Base-by-base conservation (phyloP, 148 eudicot genomes). In the Bassia scoparia region DNA sequence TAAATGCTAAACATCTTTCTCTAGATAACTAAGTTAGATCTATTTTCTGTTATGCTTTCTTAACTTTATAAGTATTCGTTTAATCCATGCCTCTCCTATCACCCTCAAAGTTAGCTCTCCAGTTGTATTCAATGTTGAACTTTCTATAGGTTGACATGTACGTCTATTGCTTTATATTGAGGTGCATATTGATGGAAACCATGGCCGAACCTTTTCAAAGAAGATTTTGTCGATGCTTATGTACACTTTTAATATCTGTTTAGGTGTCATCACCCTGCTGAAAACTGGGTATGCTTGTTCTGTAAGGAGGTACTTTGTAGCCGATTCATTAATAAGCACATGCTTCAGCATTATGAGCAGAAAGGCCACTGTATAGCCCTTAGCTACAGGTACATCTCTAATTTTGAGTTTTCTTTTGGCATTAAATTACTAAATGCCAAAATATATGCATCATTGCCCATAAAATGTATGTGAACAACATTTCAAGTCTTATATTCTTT, bases 221-320 rank as follows among this genome's bases (percentile, higher is more conserved):
- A 21, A 44, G 17, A 24, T 76, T 46, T n/a, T 21, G 23, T n/a
- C 26, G 41, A 37, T 12, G 46, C 29, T 67, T 20, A 48, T 67
- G 0, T 58, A 27, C 52, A 7, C 15, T 68, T 55, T 27, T 4
- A 7, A 23, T 52, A 30, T 69, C 35, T 54, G 53, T 34, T 60
- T 52, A 90, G 98, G 90, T 90, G 98, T 67, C 80, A 93, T 24
- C 87, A 93, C 59, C 92, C 95, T 24, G 78, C 77, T 14, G 98
- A 93, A 84, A 93, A 93, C 67, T 93, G 98, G 98, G 33, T 89
- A 64, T 93, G 98, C 78, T 82, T 93, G 77, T 72, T 80, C 82
- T 93, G 98, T 72, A 91, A 91, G 80, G 95, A 88, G 26, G 98
- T 91, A 61, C 83, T 86, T 23, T 94, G 98, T 77, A 89, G 98